Base-by-base conservation (phyloP, 768 basidiomycete genomes). In the Kwoniella heveanensis region DNA sequence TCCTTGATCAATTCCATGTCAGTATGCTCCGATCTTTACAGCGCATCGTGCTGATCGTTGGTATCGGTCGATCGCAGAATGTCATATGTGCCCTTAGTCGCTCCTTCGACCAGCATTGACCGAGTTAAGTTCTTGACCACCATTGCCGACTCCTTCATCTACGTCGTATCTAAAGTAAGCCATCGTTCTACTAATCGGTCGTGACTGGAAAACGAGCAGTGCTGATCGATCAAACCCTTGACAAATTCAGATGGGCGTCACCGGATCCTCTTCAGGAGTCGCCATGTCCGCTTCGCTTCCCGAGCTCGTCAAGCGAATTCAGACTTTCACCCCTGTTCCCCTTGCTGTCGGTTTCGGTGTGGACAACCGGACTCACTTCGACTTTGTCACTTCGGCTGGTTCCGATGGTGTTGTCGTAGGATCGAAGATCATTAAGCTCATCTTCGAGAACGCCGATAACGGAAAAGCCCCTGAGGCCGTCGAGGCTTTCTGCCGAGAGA, bases 311-410 rank as follows among this genome's bases (percentile, higher is more conserved):
- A 82, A 85, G 24, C 88, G 92, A 36, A 88, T 99, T 51, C 88
- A 90, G 49, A 82, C 89, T 69, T 86, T 87, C 77, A 85, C 92
- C 48, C 83, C 84, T 13, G 86, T 91, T 9, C 92, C 96, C 2
- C 83, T 99, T 51, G 95, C 92, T 2, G 95, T 98, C 64, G 96
- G 96, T 7, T 99, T 99, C 75, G 96, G 96, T 54, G 92, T 99
- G 7, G 88, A 94, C 24, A 94, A 88, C 15, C 86, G 89, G 26
- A 85, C 86, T 10, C 96, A 98, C 79, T 95, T 94, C 80, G 88
- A 94, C 54, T 83, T 85, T 50, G 91, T 95, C 62, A 87, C 86
- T 44, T 85, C 88, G 63, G 86, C 91, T 36, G 92, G 92, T n/a
- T 93, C 95, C 4, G 92, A 97, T 71, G 96, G 89, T 50, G 92